phyloP scores from a whole-genome alignment of 805 yeast species.

The Yarrowia keelungensis region DNA sequence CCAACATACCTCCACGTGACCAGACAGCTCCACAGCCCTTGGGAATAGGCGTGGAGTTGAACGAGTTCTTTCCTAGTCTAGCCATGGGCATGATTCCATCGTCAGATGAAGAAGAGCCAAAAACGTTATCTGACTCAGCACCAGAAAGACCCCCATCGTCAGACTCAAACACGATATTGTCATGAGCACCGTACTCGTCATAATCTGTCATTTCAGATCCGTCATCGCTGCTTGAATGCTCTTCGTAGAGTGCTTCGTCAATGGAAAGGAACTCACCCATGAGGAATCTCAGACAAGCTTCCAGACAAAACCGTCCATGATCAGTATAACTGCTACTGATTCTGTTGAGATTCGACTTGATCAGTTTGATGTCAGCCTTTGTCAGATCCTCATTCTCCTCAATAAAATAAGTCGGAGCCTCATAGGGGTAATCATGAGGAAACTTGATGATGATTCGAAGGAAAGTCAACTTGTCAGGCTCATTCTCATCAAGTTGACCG shows the following conservation, averaged over 20 bases:
- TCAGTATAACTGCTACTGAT: constrained; percentile 65
- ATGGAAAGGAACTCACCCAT: constrained; percentile 59
- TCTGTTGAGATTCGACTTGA: constrained; percentile 59
- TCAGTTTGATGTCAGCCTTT: constrained; percentile 57
- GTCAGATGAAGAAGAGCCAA: constrained; percentile 39
- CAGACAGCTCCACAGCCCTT: constrained; percentile 93
- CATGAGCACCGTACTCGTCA: constrained; percentile 45
- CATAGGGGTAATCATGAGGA: constrained; percentile 74
- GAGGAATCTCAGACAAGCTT: constrained; percentile 74
- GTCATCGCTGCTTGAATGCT: not conserved
- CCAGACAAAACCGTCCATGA: constrained; percentile 72
- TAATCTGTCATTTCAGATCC: constrained; percentile 53
- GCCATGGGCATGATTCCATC: constrained; percentile 34
- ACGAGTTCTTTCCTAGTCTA: constrained; percentile 43
- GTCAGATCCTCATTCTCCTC: constrained; percentile 81
- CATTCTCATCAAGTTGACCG: constrained; percentile 71
- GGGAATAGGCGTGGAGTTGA: constrained; percentile 88
- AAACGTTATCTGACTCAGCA: constrained; percentile 44
- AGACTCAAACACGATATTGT: constrained; percentile 45
- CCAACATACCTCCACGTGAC: constrained; percentile 77
- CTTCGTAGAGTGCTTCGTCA: constrained; percentile 26
- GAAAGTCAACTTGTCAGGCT: constrained; percentile 60
- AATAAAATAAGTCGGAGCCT: constrained; percentile 64
- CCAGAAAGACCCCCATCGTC: constrained; percentile 47
- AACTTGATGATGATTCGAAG: constrained; percentile 72